Evolutionary conservation across 805 yeast genomes (phyloP).

Genomic region (Priceomyces haplophilus): DNA sequence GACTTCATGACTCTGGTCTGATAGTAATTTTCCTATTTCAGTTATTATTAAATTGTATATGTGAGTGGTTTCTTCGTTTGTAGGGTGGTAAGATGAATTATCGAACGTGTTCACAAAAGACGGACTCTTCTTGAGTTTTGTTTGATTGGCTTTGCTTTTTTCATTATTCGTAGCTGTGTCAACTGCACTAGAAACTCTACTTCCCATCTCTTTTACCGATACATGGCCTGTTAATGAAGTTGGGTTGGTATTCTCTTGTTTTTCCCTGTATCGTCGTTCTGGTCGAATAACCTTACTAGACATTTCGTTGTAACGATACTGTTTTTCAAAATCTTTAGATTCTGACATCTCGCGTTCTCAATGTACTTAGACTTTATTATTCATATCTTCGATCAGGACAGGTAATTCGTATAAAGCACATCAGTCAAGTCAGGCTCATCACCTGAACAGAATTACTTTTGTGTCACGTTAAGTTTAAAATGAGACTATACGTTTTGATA

Average conservation of each 20-base stretch:
- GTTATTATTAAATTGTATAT: conserved; percentile 56
- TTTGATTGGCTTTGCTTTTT: conserved; percentile 14
- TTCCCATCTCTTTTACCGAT: conserved; percentile 69
- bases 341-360: conserved; percentile 4
- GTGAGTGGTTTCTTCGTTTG: conserved; percentile 47
- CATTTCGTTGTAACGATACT: conserved; percentile 68
- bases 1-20: conserved; percentile 75
- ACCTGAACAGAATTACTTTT: background rate
- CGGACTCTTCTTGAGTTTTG: conserved; percentile 8
- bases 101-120: conserved; percentile 31
- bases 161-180: conserved; percentile 6
- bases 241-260: conserved; percentile 60
- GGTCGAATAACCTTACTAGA: conserved; percentile 63
- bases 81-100: conserved; percentile 60
- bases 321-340: conserved; percentile 8
- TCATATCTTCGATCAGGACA: background rate
- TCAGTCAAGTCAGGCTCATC: background rate
- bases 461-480: background rate
- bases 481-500: too few species aligned
- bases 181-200: conserved; percentile 25
- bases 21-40: conserved; percentile 55
- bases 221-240: conserved; percentile 69
- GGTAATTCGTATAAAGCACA: too few species aligned
- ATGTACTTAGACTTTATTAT: background rate
- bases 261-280: conserved; percentile 31